Conservation (phyloP, 2,329 filamentous ascomycete species). For the Penicillium sp. region DNA sequence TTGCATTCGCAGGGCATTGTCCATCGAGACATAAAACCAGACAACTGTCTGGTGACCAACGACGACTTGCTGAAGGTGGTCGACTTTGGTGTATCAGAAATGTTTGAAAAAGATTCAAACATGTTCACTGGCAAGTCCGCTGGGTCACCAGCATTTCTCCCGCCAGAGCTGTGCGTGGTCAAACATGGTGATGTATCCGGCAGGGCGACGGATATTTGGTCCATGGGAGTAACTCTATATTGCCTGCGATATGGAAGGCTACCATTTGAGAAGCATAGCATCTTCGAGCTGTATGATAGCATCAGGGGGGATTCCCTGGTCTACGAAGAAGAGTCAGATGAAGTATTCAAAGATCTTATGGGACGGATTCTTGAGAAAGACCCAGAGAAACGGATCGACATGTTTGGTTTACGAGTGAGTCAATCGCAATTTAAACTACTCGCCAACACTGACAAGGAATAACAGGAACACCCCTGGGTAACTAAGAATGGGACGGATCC, state of each 20-base stretch:
- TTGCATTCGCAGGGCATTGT: conserved; percentile 91
- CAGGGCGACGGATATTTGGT: conserved; percentile 92
- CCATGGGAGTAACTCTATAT: conserved; percentile 93
- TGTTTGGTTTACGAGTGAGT: conserved; percentile 76
- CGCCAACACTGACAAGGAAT: conserved; percentile 9
- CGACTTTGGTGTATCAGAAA: conserved; percentile 98
- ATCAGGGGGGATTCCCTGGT: conserved; percentile 70
- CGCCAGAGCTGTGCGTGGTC: conserved; percentile 84
- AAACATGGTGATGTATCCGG: conserved; percentile 86
- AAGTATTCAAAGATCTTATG: conserved; percentile 73
- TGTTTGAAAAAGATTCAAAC: conserved; percentile 83
- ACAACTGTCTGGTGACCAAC: conserved; percentile 85
- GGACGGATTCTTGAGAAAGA: conserved; percentile 76
- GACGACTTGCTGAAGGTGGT: conserved; percentile 96
- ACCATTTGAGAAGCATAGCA: conserved; percentile 75
- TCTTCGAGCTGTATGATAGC: conserved; percentile 84
- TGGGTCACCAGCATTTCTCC: conserved; percentile 90
- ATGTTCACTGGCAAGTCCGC: conserved; percentile 94
- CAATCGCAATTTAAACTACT: neutral
- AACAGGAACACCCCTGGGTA: conserved; percentile 87
- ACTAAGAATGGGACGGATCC: conserved; percentile 75
- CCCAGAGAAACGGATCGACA: conserved; percentile 75
- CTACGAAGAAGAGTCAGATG: conserved; percentile 63
- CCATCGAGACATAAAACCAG: conserved; percentile 95
- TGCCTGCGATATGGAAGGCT: conserved; percentile 86